Evolutionary conservation across 2,329 filamentous ascomycete species (phyloP), one percentile per base, ranked within the genome.

Genomic region (Trichothecium sympodiale): DNA sequence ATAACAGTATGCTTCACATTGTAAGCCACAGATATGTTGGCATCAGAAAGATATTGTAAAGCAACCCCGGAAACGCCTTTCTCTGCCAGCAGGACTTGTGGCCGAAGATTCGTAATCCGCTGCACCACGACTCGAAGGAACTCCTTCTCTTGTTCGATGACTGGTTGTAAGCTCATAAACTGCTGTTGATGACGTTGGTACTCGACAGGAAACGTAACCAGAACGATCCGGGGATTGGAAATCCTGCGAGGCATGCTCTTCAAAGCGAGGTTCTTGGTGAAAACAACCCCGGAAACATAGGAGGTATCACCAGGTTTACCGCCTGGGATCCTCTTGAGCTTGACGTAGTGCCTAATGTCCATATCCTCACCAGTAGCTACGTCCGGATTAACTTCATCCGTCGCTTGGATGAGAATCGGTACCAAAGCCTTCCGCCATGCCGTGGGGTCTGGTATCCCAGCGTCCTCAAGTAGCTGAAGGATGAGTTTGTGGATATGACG

Each of bases 1-100:
- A 98, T 80, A 10, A 98, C 91, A 0, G 89, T 93, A 25, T 85
- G 78, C 54, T 98, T 98, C 49, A 98, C 89, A 57, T 98, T 95
- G 64, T 91, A 94, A 1, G 82, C 88, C 10, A 95, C 93, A 3
- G 89, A 83, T 43, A 98, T 93, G 39, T 87, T 84, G 9, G 85
- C 85, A 47, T 91, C 80, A 15, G 87, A 81, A 2, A 98, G 69
- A 46, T 93, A 84, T 48, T 93, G 83, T 36, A 98, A 65, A 3
- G 93, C 91, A 31, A 95, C 67, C 1, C 91, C 89, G 3, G 91
- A 91, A 12, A 98, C 85, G 46, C 89, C 84, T 47, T 87, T 89
- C 53, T 96, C 83, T 1, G 91, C 86, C n/a, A 98, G 71, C 14
- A 98, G 65, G 9, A 98, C 68, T 34, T 89, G 83, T 6, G 91